Conservation (phyloP, 1,284 basidiomycete genomes). For the Pseudozyma sp. region DNA sequence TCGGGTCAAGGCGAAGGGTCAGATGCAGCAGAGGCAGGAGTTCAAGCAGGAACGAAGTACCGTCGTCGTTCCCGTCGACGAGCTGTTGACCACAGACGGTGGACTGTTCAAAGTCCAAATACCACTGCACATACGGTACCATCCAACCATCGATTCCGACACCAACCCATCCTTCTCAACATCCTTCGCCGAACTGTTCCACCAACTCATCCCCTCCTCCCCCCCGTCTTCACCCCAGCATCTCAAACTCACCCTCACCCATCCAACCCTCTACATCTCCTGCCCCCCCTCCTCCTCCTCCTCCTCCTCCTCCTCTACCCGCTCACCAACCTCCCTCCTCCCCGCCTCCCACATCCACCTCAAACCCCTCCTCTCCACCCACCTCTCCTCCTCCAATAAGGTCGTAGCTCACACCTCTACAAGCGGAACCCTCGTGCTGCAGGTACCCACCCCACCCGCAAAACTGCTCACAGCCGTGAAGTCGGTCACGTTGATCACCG, state of each 20-base stretch:
- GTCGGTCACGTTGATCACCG: constrained; percentile 9
- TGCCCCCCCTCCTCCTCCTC: constrained; percentile 8
- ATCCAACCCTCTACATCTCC: constrained; percentile 17
- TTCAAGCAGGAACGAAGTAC: not conserved
- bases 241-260: not conserved
- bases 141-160: not conserved
- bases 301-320: not conserved
- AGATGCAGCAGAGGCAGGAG: not conserved
- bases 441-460: constrained; percentile 7
- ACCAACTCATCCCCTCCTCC: not conserved
- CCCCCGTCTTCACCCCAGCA: not conserved
- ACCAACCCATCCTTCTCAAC: not conserved
- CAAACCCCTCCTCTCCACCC: not conserved
- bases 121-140: constrained; percentile 26
- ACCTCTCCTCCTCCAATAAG: not conserved
- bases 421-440: not conserved
- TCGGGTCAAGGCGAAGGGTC: not conserved
- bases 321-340: constrained; percentile 1
- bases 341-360: constrained; percentile 24
- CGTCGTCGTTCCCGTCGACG: constrained; percentile 3
- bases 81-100: constrained; percentile 4
- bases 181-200: not conserved
- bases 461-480: constrained; percentile 7
- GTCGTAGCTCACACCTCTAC: not conserved
- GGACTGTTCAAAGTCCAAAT: constrained; percentile 4